These are phyloP conservation scores for Colletotrichum ledebouriae DNA, from an alignment of 2,329 filamentous ascomycete species.

Conservation along the genomic window DNA sequence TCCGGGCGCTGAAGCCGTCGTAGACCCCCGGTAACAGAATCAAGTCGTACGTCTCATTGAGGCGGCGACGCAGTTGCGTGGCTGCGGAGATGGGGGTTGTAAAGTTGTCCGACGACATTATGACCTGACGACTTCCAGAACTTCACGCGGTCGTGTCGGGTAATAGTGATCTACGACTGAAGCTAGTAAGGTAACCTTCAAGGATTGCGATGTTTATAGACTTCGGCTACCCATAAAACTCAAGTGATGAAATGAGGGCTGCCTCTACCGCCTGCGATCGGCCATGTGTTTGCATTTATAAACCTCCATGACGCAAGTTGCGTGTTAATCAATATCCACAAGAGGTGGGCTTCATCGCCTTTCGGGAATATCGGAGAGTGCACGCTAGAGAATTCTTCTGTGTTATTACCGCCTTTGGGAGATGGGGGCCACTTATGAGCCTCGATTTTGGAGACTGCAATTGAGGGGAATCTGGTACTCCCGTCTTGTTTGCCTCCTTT, in stretches of 20 bases:
- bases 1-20: slow-evolving; percentile 75
- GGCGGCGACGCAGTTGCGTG: slow-evolving; percentile 56
- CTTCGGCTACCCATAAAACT: background rate
- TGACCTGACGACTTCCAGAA: background rate
- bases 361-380: slow-evolving; percentile 21
- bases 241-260: background rate
- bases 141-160: too few relatives aligned
- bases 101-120: slow-evolving; percentile 21
- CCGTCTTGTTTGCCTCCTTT: slow-evolving; percentile 1
- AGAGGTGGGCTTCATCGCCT: slow-evolving; percentile 5
- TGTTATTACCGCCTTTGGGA: background rate
- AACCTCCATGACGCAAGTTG: slow-evolving; percentile 18
- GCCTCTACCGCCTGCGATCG: slow-evolving; percentile 3
- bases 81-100: slow-evolving; percentile 42
- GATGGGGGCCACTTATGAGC: background rate
- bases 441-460: background rate
- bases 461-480: background rate
- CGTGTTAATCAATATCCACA: slow-evolving; percentile 16
- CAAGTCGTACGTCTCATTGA: slow-evolving; percentile 55
- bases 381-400: slow-evolving; percentile 7
- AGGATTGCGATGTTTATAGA: background rate
- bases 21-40: slow-evolving; percentile 76
- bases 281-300: slow-evolving; percentile 3
- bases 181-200: background rate
- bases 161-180: background rate